Evolutionary conservation across 2,329 filamentous ascomycete species (phyloP).

Genomic region (Camillea tinctor): DNA sequence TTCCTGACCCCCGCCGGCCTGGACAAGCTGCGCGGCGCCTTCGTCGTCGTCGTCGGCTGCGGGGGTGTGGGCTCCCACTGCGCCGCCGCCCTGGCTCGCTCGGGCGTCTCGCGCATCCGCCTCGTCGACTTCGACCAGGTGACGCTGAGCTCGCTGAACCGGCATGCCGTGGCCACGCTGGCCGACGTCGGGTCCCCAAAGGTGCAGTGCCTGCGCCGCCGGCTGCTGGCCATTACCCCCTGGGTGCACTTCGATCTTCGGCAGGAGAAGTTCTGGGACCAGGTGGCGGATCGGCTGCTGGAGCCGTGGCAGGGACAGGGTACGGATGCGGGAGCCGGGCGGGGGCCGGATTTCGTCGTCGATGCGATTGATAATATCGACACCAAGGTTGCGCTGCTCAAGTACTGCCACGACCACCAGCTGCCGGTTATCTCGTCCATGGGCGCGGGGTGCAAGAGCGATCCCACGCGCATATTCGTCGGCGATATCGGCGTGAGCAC

Average conservation of each 20-base stretch:
- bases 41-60: conserved; percentile 87
- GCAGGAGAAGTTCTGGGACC: conserved; percentile 76
- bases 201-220: conserved; percentile 76
- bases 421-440: conserved; percentile 90
- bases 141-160: conserved; percentile 86
- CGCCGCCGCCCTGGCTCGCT: conserved; percentile 79
- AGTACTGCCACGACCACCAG: conserved; percentile 77
- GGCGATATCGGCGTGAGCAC: conserved; percentile 87
- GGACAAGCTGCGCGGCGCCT: conserved; percentile 73
- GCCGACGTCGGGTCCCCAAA: conserved; percentile 93
- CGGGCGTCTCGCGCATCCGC: conserved; percentile 82
- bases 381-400: conserved; percentile 86
- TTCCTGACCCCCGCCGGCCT: conserved; percentile 85
- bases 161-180: conserved; percentile 92
- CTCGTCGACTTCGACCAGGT: conserved; percentile 98
- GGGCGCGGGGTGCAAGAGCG: conserved; percentile 93
- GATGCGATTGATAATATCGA: conserved; percentile 99
- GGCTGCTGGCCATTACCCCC: conserved; percentile 82
- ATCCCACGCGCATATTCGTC: conserved; percentile 78
- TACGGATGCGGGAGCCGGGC: conserved; percentile 42
- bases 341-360: conserved; percentile 80
- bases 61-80: conserved; percentile 96
- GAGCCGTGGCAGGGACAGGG: conserved; percentile 55
- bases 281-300: conserved; percentile 65
- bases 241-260: conserved; percentile 89